Evolutionary conservation across 108 stramenopile genomes (phyloP).

Genomic region (Discostella stelligeroides): DNA sequence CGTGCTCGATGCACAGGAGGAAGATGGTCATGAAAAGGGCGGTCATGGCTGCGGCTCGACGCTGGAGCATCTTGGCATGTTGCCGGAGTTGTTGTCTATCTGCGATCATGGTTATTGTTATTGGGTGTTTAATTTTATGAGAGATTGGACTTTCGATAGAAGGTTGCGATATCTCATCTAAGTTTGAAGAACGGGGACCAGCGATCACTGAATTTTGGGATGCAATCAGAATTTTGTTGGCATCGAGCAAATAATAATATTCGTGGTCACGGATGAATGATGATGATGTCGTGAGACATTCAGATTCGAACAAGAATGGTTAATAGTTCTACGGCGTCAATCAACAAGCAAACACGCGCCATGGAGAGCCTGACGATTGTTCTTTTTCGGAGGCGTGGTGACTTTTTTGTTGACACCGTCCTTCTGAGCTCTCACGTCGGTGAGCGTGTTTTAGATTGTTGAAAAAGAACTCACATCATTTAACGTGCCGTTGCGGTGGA

Average conservation of each 20-base stretch:
- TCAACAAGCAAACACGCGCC: too few species aligned
- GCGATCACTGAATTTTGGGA: conserved; percentile 4
- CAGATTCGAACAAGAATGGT: too few species aligned
- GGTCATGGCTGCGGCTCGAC: conserved; percentile 36
- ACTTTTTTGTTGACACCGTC: too few species aligned
- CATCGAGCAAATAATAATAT: not conserved
- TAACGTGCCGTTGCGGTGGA: too few species aligned
- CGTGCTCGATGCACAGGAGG: conserved; percentile 44
- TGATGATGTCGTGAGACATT: not conserved
- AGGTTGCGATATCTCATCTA: not conserved
- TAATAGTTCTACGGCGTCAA: too few species aligned
- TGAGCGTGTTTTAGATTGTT: too few species aligned
- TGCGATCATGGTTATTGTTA: conserved; percentile 13
- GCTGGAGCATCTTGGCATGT: conserved; percentile 32
- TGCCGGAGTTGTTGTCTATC: conserved; percentile 31
- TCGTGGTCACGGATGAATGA: not conserved
- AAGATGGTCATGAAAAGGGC: conserved; percentile 53
- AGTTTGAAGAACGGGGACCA: not conserved
- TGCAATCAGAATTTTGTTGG: conserved; percentile 17
- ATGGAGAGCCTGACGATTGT: too few species aligned
- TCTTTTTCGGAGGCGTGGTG: too few species aligned
- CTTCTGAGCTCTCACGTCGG: too few species aligned
- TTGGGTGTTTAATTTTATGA: conserved; percentile 7
- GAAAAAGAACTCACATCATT: too few species aligned
- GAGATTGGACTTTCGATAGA: not conserved